Conservation (phyloP, 768 basidiomycete genomes). For the Cyathus striatus region DNA sequence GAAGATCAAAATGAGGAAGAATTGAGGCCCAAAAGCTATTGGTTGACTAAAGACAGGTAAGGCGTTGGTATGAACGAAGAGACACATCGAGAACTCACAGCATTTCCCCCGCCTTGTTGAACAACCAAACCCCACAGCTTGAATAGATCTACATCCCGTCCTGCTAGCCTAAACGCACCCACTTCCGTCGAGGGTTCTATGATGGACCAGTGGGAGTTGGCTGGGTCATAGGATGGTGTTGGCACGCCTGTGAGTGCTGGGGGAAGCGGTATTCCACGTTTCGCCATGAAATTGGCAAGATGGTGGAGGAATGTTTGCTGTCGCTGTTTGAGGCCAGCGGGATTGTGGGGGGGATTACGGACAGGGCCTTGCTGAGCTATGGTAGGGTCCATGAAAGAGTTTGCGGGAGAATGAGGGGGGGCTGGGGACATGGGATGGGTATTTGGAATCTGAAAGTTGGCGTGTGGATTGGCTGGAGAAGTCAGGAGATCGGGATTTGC, state of each 20-base stretch:
- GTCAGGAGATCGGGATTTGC: constrained; percentile 38
- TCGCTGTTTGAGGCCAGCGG: constrained; percentile 42
- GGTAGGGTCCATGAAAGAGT: constrained; percentile 41
- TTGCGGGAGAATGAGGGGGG: constrained; percentile 27
- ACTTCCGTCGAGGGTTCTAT: constrained; percentile 59
- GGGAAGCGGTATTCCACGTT: constrained; percentile 62
- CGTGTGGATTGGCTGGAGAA: constrained; percentile 28
- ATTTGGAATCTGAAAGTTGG: constrained; percentile 41
- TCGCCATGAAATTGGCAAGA: constrained; percentile 56
- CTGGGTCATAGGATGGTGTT: constrained; percentile 56
- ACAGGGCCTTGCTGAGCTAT: constrained; percentile 32
- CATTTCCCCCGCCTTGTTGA: constrained; percentile 54
- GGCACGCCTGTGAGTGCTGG: constrained; percentile 65
- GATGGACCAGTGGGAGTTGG: constrained; percentile 56
- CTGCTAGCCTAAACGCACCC: constrained; percentile 64
- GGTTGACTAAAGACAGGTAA: constrained; percentile 39
- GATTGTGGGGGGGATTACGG: constrained; percentile 28
- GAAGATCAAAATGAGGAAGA: constrained; percentile 53
- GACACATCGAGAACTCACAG: constrained; percentile 35
- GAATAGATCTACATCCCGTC: constrained; percentile 74
- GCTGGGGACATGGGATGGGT: constrained; percentile 30
- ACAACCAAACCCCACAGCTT: constrained; percentile 63
- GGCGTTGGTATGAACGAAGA: not conserved
- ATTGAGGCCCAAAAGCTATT: constrained; percentile 56
- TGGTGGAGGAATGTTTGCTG: constrained; percentile 55